Base-by-base conservation (phyloP, 768 basidiomycete species). In the Mycena vulgaris region DNA sequence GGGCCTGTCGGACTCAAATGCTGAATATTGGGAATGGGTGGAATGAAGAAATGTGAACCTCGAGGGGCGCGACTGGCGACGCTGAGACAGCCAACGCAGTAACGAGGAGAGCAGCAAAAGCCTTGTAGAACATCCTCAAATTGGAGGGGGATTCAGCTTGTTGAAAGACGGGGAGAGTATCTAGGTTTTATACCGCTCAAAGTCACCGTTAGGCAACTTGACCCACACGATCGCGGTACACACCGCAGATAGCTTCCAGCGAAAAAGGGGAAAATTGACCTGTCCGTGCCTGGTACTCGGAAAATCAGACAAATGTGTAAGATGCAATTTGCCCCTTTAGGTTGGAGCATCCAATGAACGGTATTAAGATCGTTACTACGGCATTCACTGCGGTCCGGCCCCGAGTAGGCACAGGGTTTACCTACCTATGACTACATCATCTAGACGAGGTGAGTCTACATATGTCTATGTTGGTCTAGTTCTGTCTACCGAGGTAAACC, bases 21-120 rank as follows among this genome's bases (percentile, higher is more conserved):
- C 23, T 58, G 39, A 35, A 30, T 23, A 47, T 37, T 47, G 14
- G 40, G 19, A 40, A 31, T 45, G 16, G 28, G 52, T 3, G 33
- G 16, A 48, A 59, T 48, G 17, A 31, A 58, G 47, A 58, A 51
- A 66, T 39, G 25, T 59, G 51, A 59, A 68, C 66, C 59, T 68
- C 51, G 58, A 68, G 66, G 39, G 58, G 49, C 19, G 27, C 28
- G 30, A 23, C 28, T 48, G 59, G n/a, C 30, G 58, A 60, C 49
- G 66, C 66, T 19, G 66, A 68, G 59, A 68, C 59, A 25, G 49
- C 66, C 21, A 67, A 8, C 14, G 47, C 57, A 60, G 57, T 60
- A 35, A 67, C 53, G 27, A 67, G 66, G 47, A 68, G 39, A 48
- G 58, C 58, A 47, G 66, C 19, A 51, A 68, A 42, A 52, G 52